Base-by-base conservation (phyloP, 805 yeast species). In the Ogataea polymorpha region DNA sequence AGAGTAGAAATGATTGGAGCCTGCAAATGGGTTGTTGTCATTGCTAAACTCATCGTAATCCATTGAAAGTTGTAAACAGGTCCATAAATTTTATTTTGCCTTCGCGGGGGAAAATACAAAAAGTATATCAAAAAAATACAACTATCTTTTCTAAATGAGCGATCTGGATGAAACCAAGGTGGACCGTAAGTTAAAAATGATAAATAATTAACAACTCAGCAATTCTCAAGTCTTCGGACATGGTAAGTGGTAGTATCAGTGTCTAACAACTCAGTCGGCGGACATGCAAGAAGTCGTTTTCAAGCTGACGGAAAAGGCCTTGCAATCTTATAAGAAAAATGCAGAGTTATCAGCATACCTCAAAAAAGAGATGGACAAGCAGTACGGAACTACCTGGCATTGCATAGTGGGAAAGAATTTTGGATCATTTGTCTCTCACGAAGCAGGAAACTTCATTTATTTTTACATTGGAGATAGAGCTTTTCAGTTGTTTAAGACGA, bases 391-490 rank as follows among this genome's bases (percentile, higher is more conserved):
- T 21, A 77, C 86, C 28, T 86, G 93, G 95, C 91, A 86, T 58
- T 86, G 82, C 2, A 73, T 86, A 36, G 89, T 83, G 39, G 95
- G 93, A 9, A 81, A 77, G 59, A 80, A 80, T 52, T 86, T 85
- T 62, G 91, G 93, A 3, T 75, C 84, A 35, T 83, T 80, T 57
- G 88, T 86, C 14, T 81, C 90, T 10, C 93, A 86, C 56, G 68
- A 84, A 61, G 78, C 78, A 50, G 90, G 89, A 1, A 71, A 70
- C 53, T 86, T 86, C 54, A 67, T 79, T 10, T 85, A 86, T 55
- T 82, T 79, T 55, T 85, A 83, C 64, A 70, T 82, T 49, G 90
- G 80, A 25, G 77, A 78, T 30, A 64, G 74, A 39, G 93, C 93
- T 3, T 73, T 82, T 51, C 65, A 85, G 46, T 67, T 81, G 7